Conservation (phyloP, 768 basidiomycete genomes). For the Rhodotorula diobovata region DNA sequence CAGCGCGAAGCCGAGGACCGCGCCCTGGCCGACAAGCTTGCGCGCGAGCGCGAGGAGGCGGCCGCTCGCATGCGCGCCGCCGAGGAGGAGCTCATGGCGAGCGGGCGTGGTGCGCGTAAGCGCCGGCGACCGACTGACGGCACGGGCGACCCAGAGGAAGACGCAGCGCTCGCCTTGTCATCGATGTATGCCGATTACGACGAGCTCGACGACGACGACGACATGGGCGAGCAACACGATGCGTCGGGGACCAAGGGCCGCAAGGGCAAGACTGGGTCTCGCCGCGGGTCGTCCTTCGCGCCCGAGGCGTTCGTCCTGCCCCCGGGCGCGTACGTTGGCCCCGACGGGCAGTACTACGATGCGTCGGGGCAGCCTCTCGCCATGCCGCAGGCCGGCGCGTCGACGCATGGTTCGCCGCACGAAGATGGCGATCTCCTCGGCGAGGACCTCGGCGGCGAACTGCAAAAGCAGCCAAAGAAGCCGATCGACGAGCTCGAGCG, state of each 20-base stretch:
- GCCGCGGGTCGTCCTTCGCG: conserved; percentile 52
- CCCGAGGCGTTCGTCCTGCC: conserved; percentile 31
- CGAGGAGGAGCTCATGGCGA: conserved; percentile 24
- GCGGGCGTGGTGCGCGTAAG: conserved; percentile 34
- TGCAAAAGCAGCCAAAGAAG: conserved; percentile 17
- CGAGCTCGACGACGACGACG: conserved; percentile 25
- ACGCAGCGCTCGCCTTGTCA: conserved; percentile 14
- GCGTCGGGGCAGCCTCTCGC: conserved; percentile 5
- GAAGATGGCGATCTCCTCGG: not conserved
- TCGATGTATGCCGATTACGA: conserved; percentile 30
- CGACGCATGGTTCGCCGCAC: conserved; percentile 8
- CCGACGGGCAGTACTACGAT: conserved; percentile 20
- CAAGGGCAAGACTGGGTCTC: conserved; percentile 30
- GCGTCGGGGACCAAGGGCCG: not conserved
- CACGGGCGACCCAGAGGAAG: conserved; percentile 6
- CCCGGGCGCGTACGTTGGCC: conserved; percentile 14
- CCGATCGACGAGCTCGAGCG: conserved; percentile 71
- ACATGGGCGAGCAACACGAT: conserved; percentile 1
- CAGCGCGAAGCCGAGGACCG: conserved; percentile 34
- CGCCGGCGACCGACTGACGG: conserved; percentile 14
- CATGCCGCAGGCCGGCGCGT: not conserved
- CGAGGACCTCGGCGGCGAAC: conserved; percentile 5
- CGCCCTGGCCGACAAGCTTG: conserved; percentile 7
- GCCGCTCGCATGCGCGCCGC: not conserved
- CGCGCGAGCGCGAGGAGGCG: conserved; percentile 16